These are phyloP conservation scores for Ophiostoma quercus DNA, from an alignment of 2,329 filamentous ascomycete species.

Conservation along the genomic window DNA sequence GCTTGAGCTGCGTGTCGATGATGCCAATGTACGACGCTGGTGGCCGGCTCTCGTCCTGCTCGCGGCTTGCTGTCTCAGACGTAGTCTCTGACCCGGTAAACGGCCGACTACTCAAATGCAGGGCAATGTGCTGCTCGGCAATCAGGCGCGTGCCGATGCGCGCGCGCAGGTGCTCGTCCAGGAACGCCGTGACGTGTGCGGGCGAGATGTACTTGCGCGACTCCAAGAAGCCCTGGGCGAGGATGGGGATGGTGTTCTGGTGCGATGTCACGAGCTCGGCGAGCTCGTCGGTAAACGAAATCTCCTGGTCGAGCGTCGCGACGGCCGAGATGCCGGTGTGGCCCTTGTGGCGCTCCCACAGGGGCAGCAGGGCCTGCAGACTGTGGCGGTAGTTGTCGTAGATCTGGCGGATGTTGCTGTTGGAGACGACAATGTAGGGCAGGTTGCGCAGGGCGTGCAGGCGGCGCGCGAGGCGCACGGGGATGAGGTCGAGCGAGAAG, in stretches of 20 bases:
- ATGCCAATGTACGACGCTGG: conserved; percentile 71
- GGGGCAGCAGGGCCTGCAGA: conserved; percentile 82
- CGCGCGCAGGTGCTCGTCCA: conserved; percentile 89
- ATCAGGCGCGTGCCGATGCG: conserved; percentile 91
- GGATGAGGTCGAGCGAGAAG: conserved; percentile 88
- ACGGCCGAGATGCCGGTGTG: conserved; percentile 34
- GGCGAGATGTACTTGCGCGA: conserved; percentile 84
- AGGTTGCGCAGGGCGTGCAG: conserved; percentile 90
- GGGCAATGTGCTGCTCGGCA: conserved; percentile 91
- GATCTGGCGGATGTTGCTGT: conserved; percentile 87
- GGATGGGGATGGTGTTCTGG: conserved; percentile 85
- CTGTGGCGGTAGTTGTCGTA: conserved; percentile 96
- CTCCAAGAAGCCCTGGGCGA: conserved; percentile 89
- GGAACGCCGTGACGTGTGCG: conserved; percentile 77
- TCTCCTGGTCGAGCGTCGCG: conserved; percentile 76
- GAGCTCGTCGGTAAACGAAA: conserved; percentile 85
- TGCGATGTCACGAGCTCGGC: conserved; percentile 95
- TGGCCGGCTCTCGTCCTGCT: conserved; percentile 31
- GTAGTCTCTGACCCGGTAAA: conserved; percentile 52
- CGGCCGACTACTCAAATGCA: conserved; percentile 68
- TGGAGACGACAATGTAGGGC: conserved; percentile 97
- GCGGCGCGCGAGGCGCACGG: conserved; percentile 85
- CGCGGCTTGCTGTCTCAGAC: conserved; percentile 41
- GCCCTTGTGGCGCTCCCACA: conserved; percentile 48
- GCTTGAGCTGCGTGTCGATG: conserved; percentile 84